Conservation (phyloP, 495 filamentous ascomycete genomes). For the Pyronema omphalodes region DNA sequence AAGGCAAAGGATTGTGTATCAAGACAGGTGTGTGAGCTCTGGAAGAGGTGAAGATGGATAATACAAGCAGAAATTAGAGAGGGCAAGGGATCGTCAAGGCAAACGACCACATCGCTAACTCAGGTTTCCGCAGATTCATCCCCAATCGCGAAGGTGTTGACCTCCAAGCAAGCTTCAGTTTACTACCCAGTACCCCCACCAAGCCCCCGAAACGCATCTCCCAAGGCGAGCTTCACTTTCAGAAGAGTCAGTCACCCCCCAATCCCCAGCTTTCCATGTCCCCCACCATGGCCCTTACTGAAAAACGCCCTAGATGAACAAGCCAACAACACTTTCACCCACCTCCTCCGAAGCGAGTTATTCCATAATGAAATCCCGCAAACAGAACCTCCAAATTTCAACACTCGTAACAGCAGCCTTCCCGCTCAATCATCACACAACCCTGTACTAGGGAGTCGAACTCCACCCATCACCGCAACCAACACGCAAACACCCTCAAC, state of each 20-base stretch:
- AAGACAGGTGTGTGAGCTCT: conserved; percentile 16
- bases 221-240: conserved; percentile 81
- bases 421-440: conserved; percentile 29
- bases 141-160: conserved; percentile 88
- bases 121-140: conserved; percentile 52
- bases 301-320: conserved; percentile 48
- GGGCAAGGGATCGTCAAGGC: not conserved
- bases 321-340: conserved; percentile 80
- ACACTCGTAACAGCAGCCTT: conserved; percentile 18
- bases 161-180: conserved; percentile 71
- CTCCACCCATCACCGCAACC: conserved; percentile 65
- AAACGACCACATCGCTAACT: not conserved
- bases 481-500: conserved; percentile 69
- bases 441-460: conserved; percentile 42
- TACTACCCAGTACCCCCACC: conserved; percentile 77
- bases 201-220: conserved; percentile 66
- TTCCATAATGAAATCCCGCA: conserved; percentile 84
- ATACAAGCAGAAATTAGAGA: not conserved
- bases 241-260: conserved; percentile 49
- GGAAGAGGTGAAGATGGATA: not conserved
- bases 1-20: conserved; percentile 23
- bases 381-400: conserved; percentile 44
- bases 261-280: not conserved
- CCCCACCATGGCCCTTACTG: not conserved
- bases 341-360: conserved; percentile 71